Evolutionary conservation across 768 basidiomycete species (phyloP).

Genomic region (Boletus fagicola): DNA sequence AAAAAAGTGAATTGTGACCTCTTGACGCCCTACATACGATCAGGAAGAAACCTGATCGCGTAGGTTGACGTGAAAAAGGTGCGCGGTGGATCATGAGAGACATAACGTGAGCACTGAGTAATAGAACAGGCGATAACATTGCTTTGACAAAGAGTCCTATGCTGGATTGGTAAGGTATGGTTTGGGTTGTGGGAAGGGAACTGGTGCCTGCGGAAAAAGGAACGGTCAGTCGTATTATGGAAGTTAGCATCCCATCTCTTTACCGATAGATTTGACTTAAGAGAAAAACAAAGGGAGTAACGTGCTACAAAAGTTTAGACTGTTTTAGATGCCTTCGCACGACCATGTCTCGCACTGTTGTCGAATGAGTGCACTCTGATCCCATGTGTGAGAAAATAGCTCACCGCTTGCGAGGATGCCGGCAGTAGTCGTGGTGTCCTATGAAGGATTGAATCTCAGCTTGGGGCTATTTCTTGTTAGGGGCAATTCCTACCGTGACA

Average conservation of each 20-base stretch:
- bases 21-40: background rate
- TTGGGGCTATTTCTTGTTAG: background rate
- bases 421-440: constrained; percentile 70
- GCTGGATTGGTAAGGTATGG: constrained; percentile 5
- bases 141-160: constrained; percentile 12
- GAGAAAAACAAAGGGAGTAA: background rate
- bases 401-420: constrained; percentile 76
- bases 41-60: background rate
- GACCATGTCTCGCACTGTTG: constrained; percentile 75
- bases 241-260: background rate
- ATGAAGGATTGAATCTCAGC: constrained; percentile 3
- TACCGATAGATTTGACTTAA: constrained; percentile 8
- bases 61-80: background rate
- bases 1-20: background rate
- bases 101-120: constrained; percentile 6
- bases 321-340: constrained; percentile 75
- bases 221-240: background rate
- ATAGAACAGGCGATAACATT: constrained; percentile 16
- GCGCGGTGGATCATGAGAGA: constrained; percentile 4
- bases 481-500: constrained; percentile 50
- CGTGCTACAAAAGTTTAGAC: constrained; percentile 58
- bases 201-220: background rate
- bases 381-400: constrained; percentile 20
- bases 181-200: constrained; percentile 1
- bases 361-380: constrained; percentile 3